A percentile compares a stretch with the other conserved stretches of the same genome.
phyloP scores from a whole-genome alignment of 345 rosid species.

The Bruguiera gymnorhiza region DNA sequence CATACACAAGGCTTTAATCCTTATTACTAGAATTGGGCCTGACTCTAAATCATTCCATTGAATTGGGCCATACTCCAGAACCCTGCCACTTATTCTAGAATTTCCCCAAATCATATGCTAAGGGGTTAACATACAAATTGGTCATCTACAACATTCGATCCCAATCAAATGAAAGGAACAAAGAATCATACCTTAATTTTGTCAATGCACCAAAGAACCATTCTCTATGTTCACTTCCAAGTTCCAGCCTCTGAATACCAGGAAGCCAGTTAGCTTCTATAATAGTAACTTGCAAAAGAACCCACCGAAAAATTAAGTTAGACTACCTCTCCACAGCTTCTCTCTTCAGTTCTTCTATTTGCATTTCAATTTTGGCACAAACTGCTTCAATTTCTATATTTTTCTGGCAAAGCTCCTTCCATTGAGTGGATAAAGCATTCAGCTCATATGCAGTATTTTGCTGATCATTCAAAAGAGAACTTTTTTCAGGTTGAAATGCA shows the following conservation, averaged over 20 bases:
- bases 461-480: slow-evolving; percentile 36
- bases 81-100: no score
- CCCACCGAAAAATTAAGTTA: slow-evolving; percentile 9
- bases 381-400: slow-evolving; percentile 83
- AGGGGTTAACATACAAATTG: no score
- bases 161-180: neutral
- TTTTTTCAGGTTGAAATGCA: neutral
- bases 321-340: slow-evolving; percentile 76
- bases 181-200: slow-evolving; percentile 23
- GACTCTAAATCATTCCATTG: no score
- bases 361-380: slow-evolving; percentile 59
- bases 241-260: slow-evolving; percentile 66
- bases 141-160: neutral
- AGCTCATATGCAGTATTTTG: slow-evolving; percentile 91
- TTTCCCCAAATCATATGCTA: no score
- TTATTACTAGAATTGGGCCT: no score
- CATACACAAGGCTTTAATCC: no score
- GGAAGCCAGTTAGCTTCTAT: slow-evolving; percentile 19
- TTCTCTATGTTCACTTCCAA: slow-evolving; percentile 60
- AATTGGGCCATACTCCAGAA: no score
- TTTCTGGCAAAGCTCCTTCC: slow-evolving; percentile 87
- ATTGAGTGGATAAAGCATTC: slow-evolving; percentile 76
- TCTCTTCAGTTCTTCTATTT: slow-evolving; percentile 50
- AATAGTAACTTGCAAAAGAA: slow-evolving; percentile 6
- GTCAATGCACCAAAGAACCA: slow-evolving; percentile 32